Evolutionary conservation across 2,329 filamentous ascomycete species (phyloP).

Genomic region (Zalaria sp.): DNA sequence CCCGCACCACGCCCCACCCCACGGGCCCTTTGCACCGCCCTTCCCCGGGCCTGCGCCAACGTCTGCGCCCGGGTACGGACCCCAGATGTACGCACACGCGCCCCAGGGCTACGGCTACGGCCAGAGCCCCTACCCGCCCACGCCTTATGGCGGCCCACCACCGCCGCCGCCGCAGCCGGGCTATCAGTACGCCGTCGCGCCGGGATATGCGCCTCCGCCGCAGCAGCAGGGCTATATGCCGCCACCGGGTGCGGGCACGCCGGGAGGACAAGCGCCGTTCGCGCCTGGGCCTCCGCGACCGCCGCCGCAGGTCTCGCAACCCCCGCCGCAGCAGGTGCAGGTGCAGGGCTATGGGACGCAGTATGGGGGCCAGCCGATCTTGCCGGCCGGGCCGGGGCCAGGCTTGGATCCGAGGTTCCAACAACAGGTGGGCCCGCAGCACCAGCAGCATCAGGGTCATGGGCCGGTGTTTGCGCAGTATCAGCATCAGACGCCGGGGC

Average conservation of each 20-base stretch:
- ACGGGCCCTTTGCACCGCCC: no score
- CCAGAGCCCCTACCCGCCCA: not conserved
- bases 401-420: slow-evolving; percentile 1
- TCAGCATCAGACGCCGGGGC: not conserved
- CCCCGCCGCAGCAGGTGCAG: not conserved
- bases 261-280: no score
- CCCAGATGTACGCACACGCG: no score
- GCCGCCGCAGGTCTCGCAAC: not conserved
- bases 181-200: not conserved
- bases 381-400: slow-evolving; percentile 23
- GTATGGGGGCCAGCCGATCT: slow-evolving; percentile 25
- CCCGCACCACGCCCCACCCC: slow-evolving; percentile 24
- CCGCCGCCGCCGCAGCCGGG: not conserved
- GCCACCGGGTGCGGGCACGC: no score
- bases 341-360: slow-evolving; percentile 16
- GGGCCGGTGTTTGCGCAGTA: slow-evolving; percentile 5
- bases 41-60: no score
- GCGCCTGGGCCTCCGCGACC: slow-evolving; percentile 1
- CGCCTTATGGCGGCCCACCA: not conserved
- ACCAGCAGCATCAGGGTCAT: not conserved
- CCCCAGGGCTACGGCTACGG: not conserved
- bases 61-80: no score
- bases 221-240: no score
- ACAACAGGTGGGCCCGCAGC: not conserved
- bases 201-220: slow-evolving; percentile 1